phyloP scores from a whole-genome alignment of 208 protist genomes.

The Leishmania lainsoni region DNA sequence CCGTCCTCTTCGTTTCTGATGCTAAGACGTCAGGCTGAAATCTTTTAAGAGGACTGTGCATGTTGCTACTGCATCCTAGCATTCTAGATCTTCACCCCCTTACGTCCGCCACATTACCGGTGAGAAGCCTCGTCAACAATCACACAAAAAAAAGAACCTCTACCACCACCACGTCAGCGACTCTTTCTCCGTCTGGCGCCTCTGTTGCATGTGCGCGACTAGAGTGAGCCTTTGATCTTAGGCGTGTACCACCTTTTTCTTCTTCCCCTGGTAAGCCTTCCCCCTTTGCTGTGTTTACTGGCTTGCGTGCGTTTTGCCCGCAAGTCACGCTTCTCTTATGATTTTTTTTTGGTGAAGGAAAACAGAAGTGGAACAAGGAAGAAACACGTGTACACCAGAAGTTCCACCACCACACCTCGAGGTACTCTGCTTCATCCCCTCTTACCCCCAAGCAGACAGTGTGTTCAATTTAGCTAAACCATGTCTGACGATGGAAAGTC shows the following conservation, averaged over 20 bases:
- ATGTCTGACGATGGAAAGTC: constrained; percentile 24
- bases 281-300: background rate
- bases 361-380: too few relatives aligned
- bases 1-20: background rate
- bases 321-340: background rate
- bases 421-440: too few relatives aligned
- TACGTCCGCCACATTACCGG: background rate
- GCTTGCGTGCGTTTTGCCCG: background rate
- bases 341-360: background rate
- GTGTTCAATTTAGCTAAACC: background rate
- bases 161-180: background rate
- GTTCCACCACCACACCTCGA: background rate
- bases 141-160: background rate
- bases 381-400: background rate
- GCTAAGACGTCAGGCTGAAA: background rate
- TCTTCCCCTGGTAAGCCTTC: background rate
- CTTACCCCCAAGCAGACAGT: background rate
- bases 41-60: background rate
- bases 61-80: background rate
- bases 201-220: background rate
- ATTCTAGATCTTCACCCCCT: background rate
- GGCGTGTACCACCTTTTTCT: background rate
- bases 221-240: background rate
- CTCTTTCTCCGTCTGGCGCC: background rate
- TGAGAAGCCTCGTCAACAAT: background rate